Conservation (phyloP, 202 grass and related monocot species). For the Tripidium arundinaceum region DNA sequence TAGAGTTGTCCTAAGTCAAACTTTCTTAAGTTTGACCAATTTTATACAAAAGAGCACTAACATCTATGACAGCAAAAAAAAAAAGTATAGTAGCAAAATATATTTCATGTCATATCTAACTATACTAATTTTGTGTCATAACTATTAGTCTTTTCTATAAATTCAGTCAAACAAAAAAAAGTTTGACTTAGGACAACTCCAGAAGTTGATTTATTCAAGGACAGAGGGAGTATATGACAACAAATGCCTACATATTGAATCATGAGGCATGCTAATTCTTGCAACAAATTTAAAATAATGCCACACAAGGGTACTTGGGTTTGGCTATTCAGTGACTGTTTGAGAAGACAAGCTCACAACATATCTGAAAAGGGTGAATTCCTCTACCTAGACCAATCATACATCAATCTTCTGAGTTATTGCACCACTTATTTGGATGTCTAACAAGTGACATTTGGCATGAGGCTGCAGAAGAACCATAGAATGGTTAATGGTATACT, state of each 20-base stretch:
- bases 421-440: conserved; percentile 8
- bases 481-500: not conserved
- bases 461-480: conserved; percentile 6
- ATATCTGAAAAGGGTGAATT: conserved; percentile 11
- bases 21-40: not conserved
- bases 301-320: not conserved
- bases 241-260: not conserved
- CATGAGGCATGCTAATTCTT: not conserved
- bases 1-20: not conserved
- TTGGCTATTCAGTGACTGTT: conserved; percentile 22
- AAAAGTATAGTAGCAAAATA: too few species aligned
- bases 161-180: not conserved
- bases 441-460: not conserved
- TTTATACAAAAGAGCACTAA: not conserved
- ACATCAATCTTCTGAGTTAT: conserved; percentile 8
- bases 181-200: not conserved
- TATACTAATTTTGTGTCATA: too few species aligned
- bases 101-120: too few species aligned
- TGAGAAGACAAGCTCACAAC: not conserved
- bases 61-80: too few species aligned
- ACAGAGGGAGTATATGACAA: not conserved
- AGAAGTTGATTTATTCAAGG: not conserved
- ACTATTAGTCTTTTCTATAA: too few species aligned
- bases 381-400: not conserved
- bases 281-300: not conserved